Base-by-base conservation (phyloP, 2,329 filamentous ascomycete genomes). In the Aspergillus uvarum region DNA sequence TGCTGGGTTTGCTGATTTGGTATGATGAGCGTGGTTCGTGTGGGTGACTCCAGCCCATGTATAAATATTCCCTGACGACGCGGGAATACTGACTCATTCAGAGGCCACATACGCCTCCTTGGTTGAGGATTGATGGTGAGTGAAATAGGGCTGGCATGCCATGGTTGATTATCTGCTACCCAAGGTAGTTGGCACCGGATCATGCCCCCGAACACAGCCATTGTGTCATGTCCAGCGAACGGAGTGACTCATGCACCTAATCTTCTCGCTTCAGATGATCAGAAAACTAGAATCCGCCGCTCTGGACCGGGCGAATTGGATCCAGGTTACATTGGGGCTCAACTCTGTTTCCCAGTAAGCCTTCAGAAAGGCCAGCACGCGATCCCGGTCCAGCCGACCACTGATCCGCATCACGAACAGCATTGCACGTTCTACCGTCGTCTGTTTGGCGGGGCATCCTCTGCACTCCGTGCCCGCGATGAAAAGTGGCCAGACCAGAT, bases 401-500 rank as follows among this genome's bases (percentile, higher is more conserved):
- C 54, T 64, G 1, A 60, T 29, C 5, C 51, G 53, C 42, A 64
- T 64, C n/a, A 64, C 55, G 12, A 49, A 31, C n/a, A 60, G 10
- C 26, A 64, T 47, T 1, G 54, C 60, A 10, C 31, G 29, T n/a
- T 59, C 62, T 6, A 64, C 55, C 11, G 26, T 24, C 5, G 47
- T 19, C 26, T 64, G 60, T 32, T 48, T 48, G 14, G 49, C 31
- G 3, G 57, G 48, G 8, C 47, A 22, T 8, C 29, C 42, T 24
- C 59, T 58, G 19, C 67, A 63, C 52, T 70, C 68, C 1, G 68
- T 66, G 10, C 69, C 68, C 3, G 67, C 64, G 22, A 70, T 63
- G n/a, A 71, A 70, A 1, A 70, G 48, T 14, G 68, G 69, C 69
- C 69, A 71, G 32, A 70, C 66, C 4, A 71, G 61, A 48, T 71